Conservation (phyloP, 2,329 filamentous ascomycete species). For the Penicillium sp. region DNA sequence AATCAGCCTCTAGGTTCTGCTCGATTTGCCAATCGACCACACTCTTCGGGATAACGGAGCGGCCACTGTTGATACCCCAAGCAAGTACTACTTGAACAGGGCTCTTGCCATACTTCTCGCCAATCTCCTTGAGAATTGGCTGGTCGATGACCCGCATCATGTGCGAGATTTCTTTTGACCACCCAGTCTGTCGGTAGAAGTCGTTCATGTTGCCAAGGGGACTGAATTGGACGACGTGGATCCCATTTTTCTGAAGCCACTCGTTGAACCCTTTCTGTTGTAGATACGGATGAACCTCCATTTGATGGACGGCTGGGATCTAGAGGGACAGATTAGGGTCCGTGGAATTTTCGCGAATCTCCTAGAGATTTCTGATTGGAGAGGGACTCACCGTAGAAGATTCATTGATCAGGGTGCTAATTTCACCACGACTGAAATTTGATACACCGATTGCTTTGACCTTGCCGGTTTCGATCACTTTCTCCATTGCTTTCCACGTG, state of each 20-base stretch:
- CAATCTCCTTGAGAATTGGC: constrained; percentile 54
- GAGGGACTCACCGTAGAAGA: constrained; percentile 9
- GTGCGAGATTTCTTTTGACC: constrained; percentile 61
- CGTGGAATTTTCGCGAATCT: constrained; percentile 16
- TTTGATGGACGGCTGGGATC: constrained; percentile 62
- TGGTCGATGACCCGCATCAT: constrained; percentile 46
- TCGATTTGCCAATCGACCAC: constrained; percentile 24
- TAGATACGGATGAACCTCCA: constrained; percentile 66
- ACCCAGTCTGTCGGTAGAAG: constrained; percentile 49
- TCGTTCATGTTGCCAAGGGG: constrained; percentile 62
- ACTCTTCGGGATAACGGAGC: constrained; percentile 27
- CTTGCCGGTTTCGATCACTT: constrained; percentile 27
- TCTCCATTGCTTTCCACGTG: constrained; percentile 36
- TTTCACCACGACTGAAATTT: constrained; percentile 27
- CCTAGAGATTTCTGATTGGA: too few species aligned
- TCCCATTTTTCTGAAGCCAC: constrained; percentile 55
- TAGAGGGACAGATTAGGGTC: constrained; percentile 34
- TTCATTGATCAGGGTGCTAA: constrained; percentile 40
- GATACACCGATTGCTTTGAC: constrained; percentile 30
- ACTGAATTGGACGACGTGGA: constrained; percentile 62
- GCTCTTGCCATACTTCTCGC: constrained; percentile 54
- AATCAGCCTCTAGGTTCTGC: constrained; percentile 26
- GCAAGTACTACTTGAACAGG: constrained; percentile 52
- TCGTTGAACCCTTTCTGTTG: constrained; percentile 46
- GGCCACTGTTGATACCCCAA: constrained; percentile 28